Percentiles rank a stretch among this genome's conserved stretches.
Evolutionary conservation across 2,329 filamentous ascomycete species (phyloP).

Genomic region (Verticillium klebahnii): DNA sequence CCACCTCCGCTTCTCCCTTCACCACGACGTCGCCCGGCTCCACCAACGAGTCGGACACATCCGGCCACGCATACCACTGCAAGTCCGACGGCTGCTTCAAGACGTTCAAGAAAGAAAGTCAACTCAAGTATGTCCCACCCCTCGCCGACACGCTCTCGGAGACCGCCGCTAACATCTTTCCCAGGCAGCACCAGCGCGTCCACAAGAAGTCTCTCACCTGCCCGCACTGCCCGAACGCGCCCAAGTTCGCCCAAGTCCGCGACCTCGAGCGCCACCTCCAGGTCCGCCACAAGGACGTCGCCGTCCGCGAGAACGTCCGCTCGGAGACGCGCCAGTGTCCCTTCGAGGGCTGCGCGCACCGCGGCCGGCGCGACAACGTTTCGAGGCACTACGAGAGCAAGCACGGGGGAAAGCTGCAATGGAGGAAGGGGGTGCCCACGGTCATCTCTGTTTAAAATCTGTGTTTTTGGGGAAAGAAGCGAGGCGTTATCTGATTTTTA

Average conservation of each 20-base stretch:
- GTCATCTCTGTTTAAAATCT: slow-evolving; percentile 4
- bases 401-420: slow-evolving; percentile 14
- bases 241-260: slow-evolving; percentile 15
- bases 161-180: background rate
- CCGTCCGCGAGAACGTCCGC: slow-evolving; percentile 9
- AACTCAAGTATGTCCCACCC: slow-evolving; percentile 7
- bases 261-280: slow-evolving; percentile 15
- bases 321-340: slow-evolving; percentile 13
- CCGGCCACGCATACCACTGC: slow-evolving; percentile 7
- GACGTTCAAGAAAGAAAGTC: slow-evolving; percentile 13
- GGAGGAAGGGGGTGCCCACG: slow-evolving; percentile 11
- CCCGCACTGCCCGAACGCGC: slow-evolving; percentile 12
- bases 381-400: slow-evolving; percentile 14
- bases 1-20: slow-evolving; percentile 2
- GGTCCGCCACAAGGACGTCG: slow-evolving; percentile 12
- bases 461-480: background rate
- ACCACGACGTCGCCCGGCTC: slow-evolving; percentile 2
- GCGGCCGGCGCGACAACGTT: slow-evolving; percentile 12
- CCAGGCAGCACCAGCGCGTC: slow-evolving; percentile 14
- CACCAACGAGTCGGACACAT: background rate
- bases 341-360: slow-evolving; percentile 11
- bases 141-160: background rate
- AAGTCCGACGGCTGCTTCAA: slow-evolving; percentile 11
- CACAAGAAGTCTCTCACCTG: slow-evolving; percentile 13
- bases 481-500: background rate